Evolutionary conservation across 495 filamentous ascomycete genomes (phyloP), one percentile per base, ranked within the genome.

Genomic region (Penicillium subrubescens): DNA sequence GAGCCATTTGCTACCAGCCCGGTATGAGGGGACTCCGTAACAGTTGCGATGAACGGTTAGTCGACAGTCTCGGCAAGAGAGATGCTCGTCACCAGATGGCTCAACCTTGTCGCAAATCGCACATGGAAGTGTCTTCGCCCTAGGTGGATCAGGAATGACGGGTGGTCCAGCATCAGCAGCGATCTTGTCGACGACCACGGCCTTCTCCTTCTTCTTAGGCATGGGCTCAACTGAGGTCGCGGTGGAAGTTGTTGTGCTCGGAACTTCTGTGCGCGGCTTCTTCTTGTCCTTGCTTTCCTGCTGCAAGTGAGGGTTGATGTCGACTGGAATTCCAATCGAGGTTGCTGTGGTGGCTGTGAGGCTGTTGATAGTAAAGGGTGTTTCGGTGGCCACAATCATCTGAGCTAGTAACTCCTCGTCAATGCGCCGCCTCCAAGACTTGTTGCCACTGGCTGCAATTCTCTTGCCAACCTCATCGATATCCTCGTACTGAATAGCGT

Each of bases 401-500:
- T 97, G 95, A 56, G 89, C 89, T 56, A 97, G 80, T 12, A 97
- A 81, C 73, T 98, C 96, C 71, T 98, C 94, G 67, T 98, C 95
- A 56, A 95, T 88, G 57, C 87, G 89, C 53, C 92, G 86, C 72
- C 94, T 93, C 90, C 90, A 93, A 2, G 91, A 91, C 62, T 92
- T 89, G 43, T 93, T 92, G 46, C 93, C 92, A 61, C 87, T 88
- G 57, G 88, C 87, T 4, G 88, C 88, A 57, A 96, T 88, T 81
- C 96, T 95, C 82, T 95, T 97, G 25, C 89, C 88, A 37, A 97
- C 84, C 66, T 98, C 95, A 59, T 98, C 95, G n/a, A 91, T 83
- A 67, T 96, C 91, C 72, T 98, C 95, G 87, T 92, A 99, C 63
- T 95, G 92, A 60, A 99, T 93, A 11, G 89, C 93, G 71, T 98